These are phyloP conservation scores for Boeremia lycopersici DNA, from an alignment of 2,329 filamentous ascomycete genomes.

Conservation along the genomic window DNA sequence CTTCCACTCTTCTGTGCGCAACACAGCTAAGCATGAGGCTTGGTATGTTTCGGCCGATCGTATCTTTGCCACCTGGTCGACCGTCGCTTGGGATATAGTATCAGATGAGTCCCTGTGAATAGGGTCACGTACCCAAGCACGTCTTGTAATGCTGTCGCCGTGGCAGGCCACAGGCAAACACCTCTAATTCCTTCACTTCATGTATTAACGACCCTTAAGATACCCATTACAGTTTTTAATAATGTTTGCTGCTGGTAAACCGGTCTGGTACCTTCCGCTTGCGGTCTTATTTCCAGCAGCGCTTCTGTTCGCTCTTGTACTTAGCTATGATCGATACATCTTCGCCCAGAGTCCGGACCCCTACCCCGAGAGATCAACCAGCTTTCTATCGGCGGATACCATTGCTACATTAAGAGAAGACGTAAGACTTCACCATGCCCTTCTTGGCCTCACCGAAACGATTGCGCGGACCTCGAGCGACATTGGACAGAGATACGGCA, in stretches of 20 bases:
- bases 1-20: background rate
- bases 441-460: conserved; percentile 29
- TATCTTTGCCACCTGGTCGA: background rate
- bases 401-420: conserved; percentile 35
- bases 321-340: conserved; percentile 23
- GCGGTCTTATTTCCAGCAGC: conserved; percentile 17
- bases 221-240: conserved; percentile 22
- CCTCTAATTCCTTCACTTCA: background rate
- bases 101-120: background rate
- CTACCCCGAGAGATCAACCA: conserved; percentile 10
- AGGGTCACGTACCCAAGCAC: background rate
- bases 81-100: conserved; percentile 21
- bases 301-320: conserved; percentile 24
- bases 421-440: conserved; percentile 25
- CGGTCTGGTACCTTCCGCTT: conserved; percentile 35
- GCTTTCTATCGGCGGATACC: conserved; percentile 28
- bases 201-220: conserved; percentile 20
- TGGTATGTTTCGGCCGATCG: conserved; percentile 32
- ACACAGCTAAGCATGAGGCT: conserved; percentile 18
- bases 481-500: conserved; percentile 22
- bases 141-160: conserved; percentile 12
- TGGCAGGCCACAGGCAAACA: conserved; percentile 16
- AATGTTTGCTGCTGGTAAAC: conserved; percentile 34
- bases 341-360: background rate
- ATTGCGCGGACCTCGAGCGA: conserved; percentile 29